A percentile compares a stretch with the other conserved stretches of the same genome.
These are phyloP conservation scores for Sclerotinia sclerotiorum DNA, from an alignment of 2,329 filamentous ascomycete genomes.

Conservation along the genomic window DNA sequence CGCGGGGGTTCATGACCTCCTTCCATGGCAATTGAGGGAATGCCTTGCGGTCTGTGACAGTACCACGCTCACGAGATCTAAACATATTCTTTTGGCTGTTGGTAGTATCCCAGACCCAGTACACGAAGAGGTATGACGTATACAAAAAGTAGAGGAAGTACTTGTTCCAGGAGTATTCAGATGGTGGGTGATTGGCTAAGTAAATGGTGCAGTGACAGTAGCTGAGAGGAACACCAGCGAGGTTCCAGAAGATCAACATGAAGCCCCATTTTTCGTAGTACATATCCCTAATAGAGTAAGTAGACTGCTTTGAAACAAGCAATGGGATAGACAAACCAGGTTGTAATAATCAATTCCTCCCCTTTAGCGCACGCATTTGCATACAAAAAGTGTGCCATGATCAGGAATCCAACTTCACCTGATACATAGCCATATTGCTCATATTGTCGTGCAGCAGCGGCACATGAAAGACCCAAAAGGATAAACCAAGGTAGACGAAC, in stretches of 20 bases:
- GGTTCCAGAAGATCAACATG: constrained; percentile 96
- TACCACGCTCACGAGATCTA: constrained; percentile 75
- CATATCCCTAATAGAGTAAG: constrained; percentile 64
- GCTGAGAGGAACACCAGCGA: constrained; percentile 82
- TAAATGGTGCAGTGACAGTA: constrained; percentile 94
- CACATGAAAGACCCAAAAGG: constrained; percentile 74
- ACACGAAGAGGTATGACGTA: constrained; percentile 73
- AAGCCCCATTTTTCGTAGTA: constrained; percentile 96
- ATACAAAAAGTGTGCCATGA: constrained; percentile 90
- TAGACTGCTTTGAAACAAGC: neutral
- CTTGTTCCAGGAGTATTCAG: constrained; percentile 74
- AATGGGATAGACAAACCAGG: constrained; percentile 55
- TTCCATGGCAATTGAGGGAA: constrained; percentile 94
- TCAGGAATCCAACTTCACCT: constrained; percentile 77
- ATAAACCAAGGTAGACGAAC: constrained; percentile 93
- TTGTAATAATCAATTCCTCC: constrained; percentile 85
- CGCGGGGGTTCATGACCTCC: constrained; percentile 75
- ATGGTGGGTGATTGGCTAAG: constrained; percentile 75
- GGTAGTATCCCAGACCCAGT: constrained; percentile 90
- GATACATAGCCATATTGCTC: constrained; percentile 84
- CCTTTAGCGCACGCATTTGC: constrained; percentile 91
- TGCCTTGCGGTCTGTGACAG: constrained; percentile 67
- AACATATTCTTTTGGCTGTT: constrained; percentile 95
- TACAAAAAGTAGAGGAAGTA: constrained; percentile 65
- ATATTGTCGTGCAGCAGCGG: constrained; percentile 77